Base-by-base conservation (phyloP, 1,284 basidiomycete genomes). In the Leccinum fuscescens region DNA sequence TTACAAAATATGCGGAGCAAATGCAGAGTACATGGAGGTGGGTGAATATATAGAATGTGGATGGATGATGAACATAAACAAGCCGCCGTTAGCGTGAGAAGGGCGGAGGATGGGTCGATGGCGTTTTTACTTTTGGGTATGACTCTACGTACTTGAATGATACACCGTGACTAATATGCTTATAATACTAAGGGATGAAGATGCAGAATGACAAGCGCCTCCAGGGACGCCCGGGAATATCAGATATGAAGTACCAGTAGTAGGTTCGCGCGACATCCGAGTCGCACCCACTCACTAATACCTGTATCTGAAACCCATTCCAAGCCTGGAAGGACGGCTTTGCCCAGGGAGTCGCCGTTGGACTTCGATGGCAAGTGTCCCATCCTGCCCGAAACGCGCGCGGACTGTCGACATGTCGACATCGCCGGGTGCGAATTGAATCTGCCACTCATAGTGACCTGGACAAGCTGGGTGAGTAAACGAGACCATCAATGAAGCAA, bases 391-490 rank as follows among this genome's bases (percentile, higher is more conserved):
- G 48, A 83, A 76, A 39, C 73, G 77, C 4, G 83, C 82, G 20
- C 80, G 76, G 22, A 84, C 76, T 6, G 76, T 72, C 3, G 73
- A 64, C 77, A 83, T 78, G 63, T 85, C 79, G 56, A 80, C 76
- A 56, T 84, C 81, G 9, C 74, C 69, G 11, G 77, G 73, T 22
- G 80, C 67, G 59, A 84, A 84, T 15, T 69, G 72, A 64, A 84
- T 77, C 59, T 79, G 74, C 83, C 83, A 85, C 63, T 85, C 82
- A 60, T 79, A 85, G 67, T 84, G 82, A 66, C 80, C 82, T 85
- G 53, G 20, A 27, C 15, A 55, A 12, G 20, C 6, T 42, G 33
- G 60, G 15, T 50, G 15, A 57, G 55, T 55, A 56, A 68, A 55
- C 22, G 50, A 27, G 31, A 46, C 15, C 52, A 55, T 54, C 51